Base-by-base conservation (phyloP, 169 alveolate species). In the Plasmodium gaboni region DNA sequence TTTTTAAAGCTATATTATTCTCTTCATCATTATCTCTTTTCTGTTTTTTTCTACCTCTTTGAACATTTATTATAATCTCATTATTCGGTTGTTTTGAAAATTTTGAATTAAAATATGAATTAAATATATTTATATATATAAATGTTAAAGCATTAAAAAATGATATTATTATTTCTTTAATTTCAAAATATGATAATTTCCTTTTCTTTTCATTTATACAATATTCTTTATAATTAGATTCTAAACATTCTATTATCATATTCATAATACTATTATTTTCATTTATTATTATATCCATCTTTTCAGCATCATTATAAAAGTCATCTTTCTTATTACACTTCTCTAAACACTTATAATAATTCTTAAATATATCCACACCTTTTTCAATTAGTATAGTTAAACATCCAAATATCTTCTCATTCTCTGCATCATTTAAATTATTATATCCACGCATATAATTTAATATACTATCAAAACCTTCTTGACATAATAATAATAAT, bases 21-120 rank as follows among this genome's bases (percentile, higher is more conserved):
- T 68, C 91, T 83, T 83, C 91, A 13, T 83, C 91, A 48, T 24
- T 69, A 1, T 67, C 91, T 72, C 70, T 83, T 69, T 83, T 83
- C 24, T 48, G 61, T 44, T 83, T 83, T 83, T 83, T 83, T 24
- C 91, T 57, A 61, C 91, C 91, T 42, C 91, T 68, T 65, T 83
- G 91, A 28, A 53, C 85, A 69, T 55, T 83, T 13, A 67, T 38
- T 38, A 83, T 32, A 12, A 83, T 50, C 28, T 83, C 91, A 6
- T 51, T 17, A 57, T 83, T 83, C 17, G 38, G 67, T 7, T 83
- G 83, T 15, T 83, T 83, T 17, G 73, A 53, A 63, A 83, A 83
- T 44, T 83, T 69, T 15, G 42, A 38, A 50, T 59, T 83, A 70
- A 68, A 83, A 83, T 83, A 83, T 32, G 32, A 57, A 50, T 83